Conservation (phyloP, 2,329 filamentous ascomycete genomes). For the Ophiocordyceps camponoti-floridani region DNA sequence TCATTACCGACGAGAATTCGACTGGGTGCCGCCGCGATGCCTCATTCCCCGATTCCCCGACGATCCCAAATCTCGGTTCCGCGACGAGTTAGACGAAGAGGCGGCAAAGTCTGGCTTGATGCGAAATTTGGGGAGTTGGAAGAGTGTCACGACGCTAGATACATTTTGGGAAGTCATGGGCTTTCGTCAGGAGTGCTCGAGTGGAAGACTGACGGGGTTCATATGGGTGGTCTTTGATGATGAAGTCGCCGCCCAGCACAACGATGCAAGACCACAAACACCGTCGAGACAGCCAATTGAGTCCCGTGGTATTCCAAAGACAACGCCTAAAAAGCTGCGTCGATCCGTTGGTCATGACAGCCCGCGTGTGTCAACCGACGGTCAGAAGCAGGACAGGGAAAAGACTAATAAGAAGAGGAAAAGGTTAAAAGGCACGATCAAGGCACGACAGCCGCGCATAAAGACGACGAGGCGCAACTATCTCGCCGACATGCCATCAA, state of each 20-base stretch:
- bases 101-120: conserved; percentile 37
- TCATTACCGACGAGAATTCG: conserved; percentile 39
- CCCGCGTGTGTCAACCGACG: conserved; percentile 1
- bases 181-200: conserved; percentile 87
- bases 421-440: conserved; percentile 39
- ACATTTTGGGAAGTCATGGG: conserved; percentile 99
- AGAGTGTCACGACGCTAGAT: conserved; percentile 64
- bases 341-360: conserved; percentile 1
- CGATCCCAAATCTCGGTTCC: conserved; percentile 81
- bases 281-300: conserved; percentile 8
- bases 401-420: conserved; percentile 19
- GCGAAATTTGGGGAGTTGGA: conserved; percentile 54
- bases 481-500: conserved; percentile 27
- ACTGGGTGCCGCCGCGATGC: conserved; percentile 56
- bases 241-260: conserved; percentile 5
- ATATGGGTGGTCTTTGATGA: conserved; percentile 79
- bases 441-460: conserved; percentile 43
- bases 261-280: conserved; percentile 9
- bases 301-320: conserved; percentile 10
- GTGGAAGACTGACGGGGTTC: conserved; percentile 82
- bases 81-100: conserved; percentile 79
- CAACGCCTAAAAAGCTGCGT: conserved; percentile 16
- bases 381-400: conserved; percentile 3
- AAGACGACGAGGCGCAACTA: conserved; percentile 39
- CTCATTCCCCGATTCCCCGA: conserved; percentile 85